A percentile compares a stretch with the other conserved stretches of the same genome.
phyloP scores from a whole-genome alignment of 2,329 filamentous ascomycete genomes.

The Lanzia echinophila region DNA sequence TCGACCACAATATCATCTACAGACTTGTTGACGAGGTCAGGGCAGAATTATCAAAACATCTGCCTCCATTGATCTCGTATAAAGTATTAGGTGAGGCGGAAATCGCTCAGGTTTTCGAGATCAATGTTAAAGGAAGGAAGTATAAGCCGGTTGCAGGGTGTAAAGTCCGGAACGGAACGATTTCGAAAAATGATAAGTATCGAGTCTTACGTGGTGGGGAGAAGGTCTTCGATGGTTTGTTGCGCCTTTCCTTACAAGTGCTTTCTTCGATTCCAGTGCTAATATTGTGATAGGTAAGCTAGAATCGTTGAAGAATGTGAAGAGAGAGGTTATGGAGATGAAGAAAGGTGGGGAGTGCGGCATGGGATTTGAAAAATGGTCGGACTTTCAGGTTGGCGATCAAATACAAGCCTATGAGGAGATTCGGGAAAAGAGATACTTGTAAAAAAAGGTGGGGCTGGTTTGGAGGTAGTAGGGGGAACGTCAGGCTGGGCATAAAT shows the following conservation, averaged over 20 bases:
- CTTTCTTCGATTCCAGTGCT: no score
- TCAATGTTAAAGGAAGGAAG: slow-evolving; percentile 66
- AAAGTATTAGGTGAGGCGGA: slow-evolving; percentile 85
- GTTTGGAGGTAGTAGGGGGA: no score
- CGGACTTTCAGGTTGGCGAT: slow-evolving; percentile 73
- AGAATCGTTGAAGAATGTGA: slow-evolving; percentile 78
- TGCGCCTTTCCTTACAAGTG: no score
- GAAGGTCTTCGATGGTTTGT: slow-evolving; percentile 75
- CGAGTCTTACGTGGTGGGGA: slow-evolving; percentile 66
- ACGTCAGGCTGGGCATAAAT: no score
- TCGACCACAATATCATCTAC: slow-evolving; percentile 86
- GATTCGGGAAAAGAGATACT: slow-evolving; percentile 54
- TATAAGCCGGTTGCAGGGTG: slow-evolving; percentile 79
- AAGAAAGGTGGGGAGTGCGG: slow-evolving; percentile 92
- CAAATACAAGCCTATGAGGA: slow-evolving; percentile 84
- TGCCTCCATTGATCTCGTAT: slow-evolving; percentile 59
- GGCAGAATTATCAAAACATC: slow-evolving; percentile 58
- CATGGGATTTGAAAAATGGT: slow-evolving; percentile 74
- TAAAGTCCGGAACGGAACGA: slow-evolving; percentile 72
- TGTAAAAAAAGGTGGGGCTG: no score
- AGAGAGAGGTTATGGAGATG: slow-evolving; percentile 87
- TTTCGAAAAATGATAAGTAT: slow-evolving; percentile 58
- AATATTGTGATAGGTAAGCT: slow-evolving; percentile 63
- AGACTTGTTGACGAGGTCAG: slow-evolving; percentile 68
- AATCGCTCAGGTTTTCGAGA: slow-evolving; percentile 73